phyloP scores from a whole-genome alignment of 1,284 basidiomycete genomes.

The Neolentinus lepideus region DNA sequence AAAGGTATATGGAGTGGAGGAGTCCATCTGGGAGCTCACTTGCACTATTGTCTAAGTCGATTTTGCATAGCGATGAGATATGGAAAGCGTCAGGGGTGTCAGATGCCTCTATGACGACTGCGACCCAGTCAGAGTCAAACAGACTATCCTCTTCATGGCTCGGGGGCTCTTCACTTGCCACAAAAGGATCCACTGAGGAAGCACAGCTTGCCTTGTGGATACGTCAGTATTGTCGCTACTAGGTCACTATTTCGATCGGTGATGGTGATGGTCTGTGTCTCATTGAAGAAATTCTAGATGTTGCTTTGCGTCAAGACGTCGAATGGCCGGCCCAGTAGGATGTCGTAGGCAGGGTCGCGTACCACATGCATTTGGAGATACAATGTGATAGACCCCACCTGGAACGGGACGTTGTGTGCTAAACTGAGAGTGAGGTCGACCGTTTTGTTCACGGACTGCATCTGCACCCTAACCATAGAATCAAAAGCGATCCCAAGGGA shows the following conservation, averaged over 20 bases:
- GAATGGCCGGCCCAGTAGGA: background rate
- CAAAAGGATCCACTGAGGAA: background rate
- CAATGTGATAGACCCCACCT: background rate
- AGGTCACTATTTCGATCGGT: constrained; percentile 17
- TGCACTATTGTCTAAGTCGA: too few species aligned
- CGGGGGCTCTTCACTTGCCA: too few species aligned
- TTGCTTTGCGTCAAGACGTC: constrained; percentile 17
- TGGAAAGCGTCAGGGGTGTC: too few species aligned
- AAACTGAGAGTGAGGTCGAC: constrained; percentile 17
- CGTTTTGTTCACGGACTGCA: constrained; percentile 20
- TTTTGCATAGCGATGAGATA: too few species aligned
- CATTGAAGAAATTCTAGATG: constrained; percentile 15
- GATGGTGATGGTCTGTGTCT: constrained; percentile 17
- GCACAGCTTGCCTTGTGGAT: constrained; percentile 7
- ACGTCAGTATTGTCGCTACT: constrained; percentile 16
- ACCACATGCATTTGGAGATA: background rate
- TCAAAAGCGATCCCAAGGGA: constrained; percentile 14
- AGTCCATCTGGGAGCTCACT: too few species aligned
- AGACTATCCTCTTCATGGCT: too few species aligned
- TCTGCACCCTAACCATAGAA: constrained; percentile 11
- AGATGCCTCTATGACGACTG: too few species aligned
- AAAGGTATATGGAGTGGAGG: too few species aligned
- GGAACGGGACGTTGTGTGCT: constrained; percentile 10
- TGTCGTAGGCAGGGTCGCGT: too few species aligned
- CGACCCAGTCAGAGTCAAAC: too few species aligned